Percentiles rank a stretch among this genome's conserved stretches.
phyloP scores from a whole-genome alignment of 805 yeast genomes.

The Ogataea degrootiae region DNA sequence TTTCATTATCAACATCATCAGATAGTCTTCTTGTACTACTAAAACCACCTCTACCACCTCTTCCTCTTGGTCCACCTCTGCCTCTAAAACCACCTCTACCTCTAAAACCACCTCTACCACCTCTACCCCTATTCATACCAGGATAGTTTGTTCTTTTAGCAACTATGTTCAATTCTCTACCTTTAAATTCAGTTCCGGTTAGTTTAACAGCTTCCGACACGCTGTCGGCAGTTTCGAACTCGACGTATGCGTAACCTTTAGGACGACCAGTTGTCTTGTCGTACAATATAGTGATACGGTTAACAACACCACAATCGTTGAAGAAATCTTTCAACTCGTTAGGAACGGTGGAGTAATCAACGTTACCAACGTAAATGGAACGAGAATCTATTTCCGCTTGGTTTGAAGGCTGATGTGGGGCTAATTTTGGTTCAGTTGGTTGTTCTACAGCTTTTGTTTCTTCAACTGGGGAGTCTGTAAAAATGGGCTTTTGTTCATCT shows the following conservation, averaged over 20 bases:
- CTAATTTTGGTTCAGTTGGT: slow-evolving; percentile 12
- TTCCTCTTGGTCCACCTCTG: not conserved
- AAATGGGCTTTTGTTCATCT: not conserved
- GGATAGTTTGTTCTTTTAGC: slow-evolving; percentile 81
- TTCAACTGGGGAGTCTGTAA: not conserved
- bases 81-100: slow-evolving; percentile 1
- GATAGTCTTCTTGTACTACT: not conserved
- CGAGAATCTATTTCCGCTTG: slow-evolving; percentile 64
- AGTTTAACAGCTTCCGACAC: slow-evolving; percentile 62
- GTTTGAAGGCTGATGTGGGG: slow-evolving; percentile 30
- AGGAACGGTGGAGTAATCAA: slow-evolving; percentile 72
- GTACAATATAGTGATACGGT: slow-evolving; percentile 71
- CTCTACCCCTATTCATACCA: slow-evolving; percentile 29
- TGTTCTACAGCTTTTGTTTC: not conserved
- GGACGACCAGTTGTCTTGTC: slow-evolving; percentile 74
- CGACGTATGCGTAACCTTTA: slow-evolving; percentile 83
- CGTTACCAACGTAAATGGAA: slow-evolving; percentile 79
- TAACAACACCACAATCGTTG: slow-evolving; percentile 62
- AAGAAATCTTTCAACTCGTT: slow-evolving; percentile 73
- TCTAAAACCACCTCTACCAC: slow-evolving; percentile 7
- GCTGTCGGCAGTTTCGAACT: slow-evolving; percentile 58
- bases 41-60: not conserved
- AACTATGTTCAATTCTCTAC: slow-evolving; percentile 61
- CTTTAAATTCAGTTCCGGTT: slow-evolving; percentile 61
- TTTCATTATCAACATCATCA: not conserved